A percentile compares a stretch with the other conserved stretches of the same genome.
Conservation (phyloP, 73 alveolate genomes). For the Tetrahymena malaccensis region DNA sequence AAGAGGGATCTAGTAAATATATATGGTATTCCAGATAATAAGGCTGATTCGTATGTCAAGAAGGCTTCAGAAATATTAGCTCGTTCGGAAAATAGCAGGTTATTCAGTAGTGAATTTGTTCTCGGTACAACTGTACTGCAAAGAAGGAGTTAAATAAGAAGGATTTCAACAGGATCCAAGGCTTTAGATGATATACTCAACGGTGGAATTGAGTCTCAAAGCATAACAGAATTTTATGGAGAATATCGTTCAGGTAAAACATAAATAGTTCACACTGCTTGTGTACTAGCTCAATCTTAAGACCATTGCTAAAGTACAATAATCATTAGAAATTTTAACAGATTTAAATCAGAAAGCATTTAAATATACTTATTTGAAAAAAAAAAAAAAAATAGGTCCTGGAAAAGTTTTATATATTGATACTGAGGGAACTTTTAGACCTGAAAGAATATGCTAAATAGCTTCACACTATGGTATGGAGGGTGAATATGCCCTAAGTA, state of each 20-base stretch:
- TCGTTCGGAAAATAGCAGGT: background rate
- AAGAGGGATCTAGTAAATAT: background rate
- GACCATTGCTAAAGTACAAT: background rate
- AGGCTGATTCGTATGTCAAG: background rate
- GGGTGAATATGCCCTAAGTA: slow-evolving; percentile 67
- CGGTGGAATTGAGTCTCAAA: slow-evolving; percentile 90
- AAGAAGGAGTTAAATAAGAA: background rate
- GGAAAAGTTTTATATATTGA: slow-evolving; percentile 84
- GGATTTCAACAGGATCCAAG: slow-evolving; percentile 67
- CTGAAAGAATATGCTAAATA: slow-evolving; percentile 81
- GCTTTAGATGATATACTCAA: slow-evolving; percentile 53
- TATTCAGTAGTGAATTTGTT: background rate
- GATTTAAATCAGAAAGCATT: no score
- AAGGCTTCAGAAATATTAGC: background rate
- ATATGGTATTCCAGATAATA: background rate
- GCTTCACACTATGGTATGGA: slow-evolving; percentile 77
- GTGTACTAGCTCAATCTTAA: slow-evolving; percentile 82
- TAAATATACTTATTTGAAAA: background rate
- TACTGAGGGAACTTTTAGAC: slow-evolving; percentile 95
- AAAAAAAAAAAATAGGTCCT: slow-evolving; percentile 1
- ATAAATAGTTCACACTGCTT: slow-evolving; percentile 78
- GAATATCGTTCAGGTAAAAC: slow-evolving; percentile 85
- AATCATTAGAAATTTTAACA: no score
- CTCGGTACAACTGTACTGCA: background rate
- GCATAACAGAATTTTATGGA: slow-evolving; percentile 92